Conservation (phyloP, 1,284 basidiomycete genomes). For the Cryptococcus sp. region DNA sequence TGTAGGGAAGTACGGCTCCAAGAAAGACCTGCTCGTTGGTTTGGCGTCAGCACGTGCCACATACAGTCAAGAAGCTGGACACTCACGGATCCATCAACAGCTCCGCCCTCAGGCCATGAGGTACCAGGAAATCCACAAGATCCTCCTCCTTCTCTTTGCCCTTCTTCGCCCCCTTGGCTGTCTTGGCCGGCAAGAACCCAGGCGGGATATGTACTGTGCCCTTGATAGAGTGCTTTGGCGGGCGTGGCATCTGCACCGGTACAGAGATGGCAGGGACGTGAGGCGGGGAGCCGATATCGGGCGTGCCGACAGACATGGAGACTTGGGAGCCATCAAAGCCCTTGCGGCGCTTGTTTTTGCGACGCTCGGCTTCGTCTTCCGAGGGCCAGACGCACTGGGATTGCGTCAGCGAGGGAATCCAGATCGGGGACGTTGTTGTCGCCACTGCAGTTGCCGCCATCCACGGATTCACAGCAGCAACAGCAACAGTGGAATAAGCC, state of each 20-base stretch:
- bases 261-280: background rate
- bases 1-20: slow-evolving; percentile 41
- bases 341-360: slow-evolving; percentile 28
- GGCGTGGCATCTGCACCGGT: background rate
- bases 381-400: slow-evolving; percentile 33
- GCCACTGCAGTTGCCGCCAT: no score
- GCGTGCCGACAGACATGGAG: background rate
- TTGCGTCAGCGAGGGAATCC: background rate
- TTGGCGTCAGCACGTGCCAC: background rate
- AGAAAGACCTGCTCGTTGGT: slow-evolving; percentile 26
- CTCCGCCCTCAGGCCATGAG: slow-evolving; percentile 23
- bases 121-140: slow-evolving; percentile 25
- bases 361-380: slow-evolving; percentile 30
- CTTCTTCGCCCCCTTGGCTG: slow-evolving; percentile 1
- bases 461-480: background rate
- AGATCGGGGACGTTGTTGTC: background rate
- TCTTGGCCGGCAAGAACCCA: slow-evolving; percentile 12
- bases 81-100: slow-evolving; percentile 46
- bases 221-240: slow-evolving; percentile 4
- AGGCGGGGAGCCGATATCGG: slow-evolving; percentile 1
- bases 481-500: background rate
- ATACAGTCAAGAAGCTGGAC: background rate
- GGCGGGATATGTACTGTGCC: slow-evolving; percentile 18
- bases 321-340: background rate
- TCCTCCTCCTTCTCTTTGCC: slow-evolving; percentile 8